Evolutionary conservation across 192 early-diverging fungal genomes (phyloP), one percentile per base, ranked within the genome.

Genomic region (Coemansia sp.): DNA sequence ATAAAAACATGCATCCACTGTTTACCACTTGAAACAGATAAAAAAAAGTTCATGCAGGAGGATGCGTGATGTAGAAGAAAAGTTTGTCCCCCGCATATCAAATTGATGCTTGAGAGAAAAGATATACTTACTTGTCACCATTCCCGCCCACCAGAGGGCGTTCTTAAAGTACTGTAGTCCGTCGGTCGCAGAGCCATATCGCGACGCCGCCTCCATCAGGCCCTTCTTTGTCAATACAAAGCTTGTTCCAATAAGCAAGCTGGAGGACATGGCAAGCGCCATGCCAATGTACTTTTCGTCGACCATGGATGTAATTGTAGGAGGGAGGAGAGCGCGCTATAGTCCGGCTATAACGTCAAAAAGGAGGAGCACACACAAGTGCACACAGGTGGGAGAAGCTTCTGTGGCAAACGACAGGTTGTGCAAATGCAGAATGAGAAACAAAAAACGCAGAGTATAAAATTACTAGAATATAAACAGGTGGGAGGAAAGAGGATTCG

Each of bases 181-280:
- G 45, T 94, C 93, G 7, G 88, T 88, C 22, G 89, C 87, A 31
- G 79, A 86, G 38, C 79, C 85, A 62, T 89, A 87, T 52, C 79
- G 75, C 23, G 75, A 70, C 54, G 83, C 84, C n/a, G 89, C 82
- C 70, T 93, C 90, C 55, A 94, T 88, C 29, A 98, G 82, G 23
- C 94, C 96, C 65, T 89, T 92, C 81, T 98, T 98, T 53, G 95
- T 95, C 63, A 98, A 79, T 42, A 97, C 89, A 72, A 96, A 96
- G 50, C 91, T 93, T 31, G 87, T 87, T 34, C 95, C 95, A 67
- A 97, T 97, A 65, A 95, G 84, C 47, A 92, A 59, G 52, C 90
- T 89, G 20, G 95, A 97, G 50, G 88, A 81, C 67, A 97, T 84
- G 65, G 95, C 94, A 53, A 97, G 82, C 25, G 85, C 85, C 74